Conservation (phyloP, 2,329 filamentous ascomycete genomes). For the Hypoxylon sp. region DNA sequence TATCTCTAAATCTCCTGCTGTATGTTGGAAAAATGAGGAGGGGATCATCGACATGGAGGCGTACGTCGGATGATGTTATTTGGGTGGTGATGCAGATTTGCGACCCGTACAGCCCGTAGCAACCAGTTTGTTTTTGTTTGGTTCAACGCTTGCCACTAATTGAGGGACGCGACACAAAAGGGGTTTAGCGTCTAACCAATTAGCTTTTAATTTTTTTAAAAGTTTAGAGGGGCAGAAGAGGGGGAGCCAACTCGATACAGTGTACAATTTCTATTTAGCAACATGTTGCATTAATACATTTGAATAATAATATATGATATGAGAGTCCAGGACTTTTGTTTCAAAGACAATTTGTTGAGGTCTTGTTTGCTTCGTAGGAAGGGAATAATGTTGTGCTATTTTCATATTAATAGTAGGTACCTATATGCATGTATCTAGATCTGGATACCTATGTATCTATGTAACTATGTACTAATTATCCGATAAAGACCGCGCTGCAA, state of each 20-base stretch:
- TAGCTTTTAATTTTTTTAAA: too few relatives aligned
- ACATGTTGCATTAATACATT: neutral
- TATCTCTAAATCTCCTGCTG: conserved; percentile 24
- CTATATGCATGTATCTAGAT: too few relatives aligned
- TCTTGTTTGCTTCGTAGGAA: too few relatives aligned
- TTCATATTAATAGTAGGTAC: neutral
- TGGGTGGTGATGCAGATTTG: conserved; percentile 20
- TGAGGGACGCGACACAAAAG: neutral
- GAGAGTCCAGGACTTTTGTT: too few relatives aligned
- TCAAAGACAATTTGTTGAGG: too few relatives aligned
- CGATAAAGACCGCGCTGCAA: too few relatives aligned
- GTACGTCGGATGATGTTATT: conserved; percentile 8
- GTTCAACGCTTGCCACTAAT: conserved; percentile 8
- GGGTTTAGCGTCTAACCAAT: neutral
- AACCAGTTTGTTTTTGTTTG: conserved; percentile 54
- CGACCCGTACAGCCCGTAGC: conserved; percentile 30
- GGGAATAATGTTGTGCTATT: too few relatives aligned
- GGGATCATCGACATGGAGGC: conserved; percentile 11
- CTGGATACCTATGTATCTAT: too few relatives aligned
- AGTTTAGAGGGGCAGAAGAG: too few relatives aligned
- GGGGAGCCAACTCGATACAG: neutral
- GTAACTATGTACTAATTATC: too few relatives aligned
- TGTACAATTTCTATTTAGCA: neutral
- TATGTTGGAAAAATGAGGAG: conserved; percentile 6
- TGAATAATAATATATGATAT: too few relatives aligned